Base-by-base conservation (phyloP, 768 basidiomycete species). In the Mycena alexandri region DNA sequence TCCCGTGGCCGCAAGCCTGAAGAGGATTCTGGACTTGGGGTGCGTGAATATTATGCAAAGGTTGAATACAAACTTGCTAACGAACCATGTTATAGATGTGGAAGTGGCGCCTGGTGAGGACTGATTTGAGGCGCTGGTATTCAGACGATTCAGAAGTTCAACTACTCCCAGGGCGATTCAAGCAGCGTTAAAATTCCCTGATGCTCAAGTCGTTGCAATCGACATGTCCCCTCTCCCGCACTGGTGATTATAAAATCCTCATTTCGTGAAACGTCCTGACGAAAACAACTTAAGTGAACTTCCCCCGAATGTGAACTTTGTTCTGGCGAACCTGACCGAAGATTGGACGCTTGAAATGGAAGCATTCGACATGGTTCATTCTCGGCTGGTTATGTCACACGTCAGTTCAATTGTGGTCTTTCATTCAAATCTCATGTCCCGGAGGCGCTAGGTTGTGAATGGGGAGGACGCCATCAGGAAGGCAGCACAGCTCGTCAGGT, bases 351-450 rank as follows among this genome's bases (percentile, higher is more conserved):
- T 65, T 25, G 50, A 65, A 21, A 14, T 25, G 13, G 47, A 38
- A 3, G 19, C 44, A 2, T 65, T 57, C 47, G 63, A 65, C 29
- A 44, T 65, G 1, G 63, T 65, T 2, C 57, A 59, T 22, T 11
- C 41, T 6, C 56, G 63, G 10, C 46, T 48, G 17, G 62, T 55
- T 17, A 19, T 51, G 55, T 1, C 22, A 2, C 60, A 61, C 13
- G 50, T 51, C 29, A 34, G 52, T 46, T 3, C 8, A 36, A 3
- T 52, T 11, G 22, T 52, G 34, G 29, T 5, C 5, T 13, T 22
- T 16, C 14, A 24, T 43, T 58, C 48, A 1, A 22, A 16, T n/a
- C 17, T 44, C 17, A 21, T 10, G n/a, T 9, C 43, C 6, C 16
- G 17, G 9, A 21, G 41, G 29, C n/a, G 1, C 25, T 22, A 64